Percentiles rank a stretch among this genome's conserved stretches.
phyloP scores from a whole-genome alignment of 306 rosid species.

The Ceratonia siliqua region DNA sequence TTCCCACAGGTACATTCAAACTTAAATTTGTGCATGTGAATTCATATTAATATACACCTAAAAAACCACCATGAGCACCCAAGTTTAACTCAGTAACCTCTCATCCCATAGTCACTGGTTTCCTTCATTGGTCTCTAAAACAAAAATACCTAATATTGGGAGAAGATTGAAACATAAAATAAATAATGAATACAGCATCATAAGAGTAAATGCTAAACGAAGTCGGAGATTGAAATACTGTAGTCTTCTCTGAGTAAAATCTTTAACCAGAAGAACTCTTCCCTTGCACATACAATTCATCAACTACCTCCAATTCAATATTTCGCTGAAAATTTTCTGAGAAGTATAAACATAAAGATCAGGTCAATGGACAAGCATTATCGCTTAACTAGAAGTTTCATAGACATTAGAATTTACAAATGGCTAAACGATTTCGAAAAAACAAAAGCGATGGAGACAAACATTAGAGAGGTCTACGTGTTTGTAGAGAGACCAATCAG shows the following conservation, averaged over 20 bases:
- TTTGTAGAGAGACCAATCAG: slow-evolving; percentile 89
- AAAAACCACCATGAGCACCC: too few species aligned
- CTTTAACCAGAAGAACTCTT: neutral
- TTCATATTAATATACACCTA: too few species aligned
- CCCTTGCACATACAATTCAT: neutral
- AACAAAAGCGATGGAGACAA: neutral
- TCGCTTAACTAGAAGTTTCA: too few species aligned
- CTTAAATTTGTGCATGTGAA: too few species aligned
- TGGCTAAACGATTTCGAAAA: too few species aligned
- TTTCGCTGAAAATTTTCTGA: neutral
- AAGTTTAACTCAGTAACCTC: too few species aligned
- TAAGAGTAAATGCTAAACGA: neutral
- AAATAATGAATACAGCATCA: neutral
- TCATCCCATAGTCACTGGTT: too few species aligned
- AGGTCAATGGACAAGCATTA: neutral
- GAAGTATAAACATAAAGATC: neutral
- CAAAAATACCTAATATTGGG: too few species aligned
- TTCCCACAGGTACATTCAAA: too few species aligned
- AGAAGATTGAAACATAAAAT: too few species aligned
- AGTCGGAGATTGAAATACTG: neutral
- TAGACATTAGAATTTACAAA: too few species aligned
- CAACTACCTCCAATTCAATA: neutral
- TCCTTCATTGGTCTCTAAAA: too few species aligned
- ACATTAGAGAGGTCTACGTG: slow-evolving; percentile 92
- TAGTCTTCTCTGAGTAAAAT: neutral